Percentiles rank a stretch among this genome's conserved stretches.
Conservation (phyloP, 148 eudicot species). For the Fagopyrum esculentum region DNA sequence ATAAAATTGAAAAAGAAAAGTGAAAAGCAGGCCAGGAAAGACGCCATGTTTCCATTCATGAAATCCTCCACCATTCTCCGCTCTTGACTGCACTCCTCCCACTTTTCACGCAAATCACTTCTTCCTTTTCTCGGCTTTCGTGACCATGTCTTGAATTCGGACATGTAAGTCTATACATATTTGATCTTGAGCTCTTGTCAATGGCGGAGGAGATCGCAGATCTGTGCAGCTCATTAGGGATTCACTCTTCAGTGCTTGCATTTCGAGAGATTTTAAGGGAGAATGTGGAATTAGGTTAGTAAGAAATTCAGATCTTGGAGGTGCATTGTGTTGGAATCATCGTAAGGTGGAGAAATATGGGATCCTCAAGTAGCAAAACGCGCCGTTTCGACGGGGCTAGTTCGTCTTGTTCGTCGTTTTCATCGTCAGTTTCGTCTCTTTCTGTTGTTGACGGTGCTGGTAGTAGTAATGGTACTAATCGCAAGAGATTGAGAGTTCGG, state of each 20-base stretch:
- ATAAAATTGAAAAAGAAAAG: background rate
- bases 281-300: conserved; percentile 10
- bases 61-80: conserved; percentile 27
- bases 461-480: conserved; percentile 11
- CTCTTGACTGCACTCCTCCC: conserved; percentile 21
- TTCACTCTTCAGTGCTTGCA: conserved; percentile 2
- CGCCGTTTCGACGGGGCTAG: conserved; percentile 21
- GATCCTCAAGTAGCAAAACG: conserved; percentile 60
- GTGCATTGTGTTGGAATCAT: conserved; percentile 6
- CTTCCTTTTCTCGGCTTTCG: conserved; percentile 1
- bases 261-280: background rate
- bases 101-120: conserved; percentile 19
- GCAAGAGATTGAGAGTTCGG: conserved; percentile 26
- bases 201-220: conserved; percentile 7
- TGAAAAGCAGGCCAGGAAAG: conserved; percentile 24
- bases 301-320: background rate
- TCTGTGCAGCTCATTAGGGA: background rate
- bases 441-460: conserved; percentile 15
- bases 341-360: conserved; percentile 31
- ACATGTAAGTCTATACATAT: background rate
- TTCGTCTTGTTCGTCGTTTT: conserved; percentile 26
- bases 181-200: conserved; percentile 5
- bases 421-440: conserved; percentile 19
- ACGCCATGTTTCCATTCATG: conserved; percentile 32
- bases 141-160: background rate